These are phyloP conservation scores for Choiromyces venosus DNA, from an alignment of 495 filamentous ascomycete genomes.

Conservation along the genomic window DNA sequence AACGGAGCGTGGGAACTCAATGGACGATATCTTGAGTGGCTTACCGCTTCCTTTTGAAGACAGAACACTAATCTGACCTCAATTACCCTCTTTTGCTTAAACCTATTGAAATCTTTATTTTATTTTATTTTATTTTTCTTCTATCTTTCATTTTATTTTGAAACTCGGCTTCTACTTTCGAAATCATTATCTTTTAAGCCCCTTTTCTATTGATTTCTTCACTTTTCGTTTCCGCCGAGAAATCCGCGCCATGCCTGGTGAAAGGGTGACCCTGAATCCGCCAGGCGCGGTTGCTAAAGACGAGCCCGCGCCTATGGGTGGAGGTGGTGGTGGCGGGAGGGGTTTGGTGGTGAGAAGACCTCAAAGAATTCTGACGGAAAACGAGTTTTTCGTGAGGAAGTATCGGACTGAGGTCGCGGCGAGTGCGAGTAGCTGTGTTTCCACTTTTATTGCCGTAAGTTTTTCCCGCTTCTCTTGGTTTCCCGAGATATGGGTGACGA, in stretches of 20 bases:
- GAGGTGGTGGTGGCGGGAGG: constrained; percentile 3
- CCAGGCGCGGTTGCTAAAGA: constrained; percentile 16
- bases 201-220: not conserved
- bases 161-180: not conserved
- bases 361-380: constrained; percentile 28
- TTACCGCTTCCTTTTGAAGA: constrained; percentile 10
- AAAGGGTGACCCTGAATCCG: not conserved
- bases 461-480: not conserved
- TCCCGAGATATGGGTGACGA: not conserved
- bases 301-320: constrained; percentile 5
- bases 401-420: constrained; percentile 78
- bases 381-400: constrained; percentile 58
- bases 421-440: constrained; percentile 64
- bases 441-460: constrained; percentile 61
- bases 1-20: constrained; percentile 7
- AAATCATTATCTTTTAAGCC: not conserved
- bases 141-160: constrained; percentile 8
- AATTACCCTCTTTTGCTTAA: not conserved
- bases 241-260: constrained; percentile 2
- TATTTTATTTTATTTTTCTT: constrained; percentile 1
- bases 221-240: not conserved
- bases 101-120: constrained; percentile 5
- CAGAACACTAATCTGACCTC: constrained; percentile 13
- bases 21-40: constrained; percentile 19
- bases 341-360: constrained; percentile 11